These are phyloP conservation scores for Tricholoma saponaceum DNA, from an alignment of 768 basidiomycete species.

Conservation along the genomic window DNA sequence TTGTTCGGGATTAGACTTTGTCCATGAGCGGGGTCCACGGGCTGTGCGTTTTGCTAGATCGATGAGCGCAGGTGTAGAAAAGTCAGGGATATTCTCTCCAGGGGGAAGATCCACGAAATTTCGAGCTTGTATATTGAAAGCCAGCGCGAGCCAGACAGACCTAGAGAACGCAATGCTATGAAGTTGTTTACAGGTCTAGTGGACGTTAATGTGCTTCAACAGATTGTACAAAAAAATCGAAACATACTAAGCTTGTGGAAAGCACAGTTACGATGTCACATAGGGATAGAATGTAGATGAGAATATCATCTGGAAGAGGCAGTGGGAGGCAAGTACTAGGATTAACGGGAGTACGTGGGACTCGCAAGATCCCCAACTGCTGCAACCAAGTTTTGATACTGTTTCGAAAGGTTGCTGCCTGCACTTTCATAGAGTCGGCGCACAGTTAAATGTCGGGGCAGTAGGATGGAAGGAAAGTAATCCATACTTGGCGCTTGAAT, in stretches of 20 bases:
- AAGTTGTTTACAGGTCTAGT: conserved; percentile 1
- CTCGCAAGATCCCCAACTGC: background rate
- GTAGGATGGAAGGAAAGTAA: too few relatives aligned
- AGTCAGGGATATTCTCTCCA: background rate
- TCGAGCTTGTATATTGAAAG: conserved; percentile 6
- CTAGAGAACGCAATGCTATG: conserved; percentile 1
- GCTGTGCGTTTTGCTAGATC: conserved; percentile 3
- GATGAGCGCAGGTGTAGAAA: conserved; percentile 6
- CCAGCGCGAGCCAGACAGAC: conserved; percentile 6
- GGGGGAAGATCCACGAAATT: conserved; percentile 12
- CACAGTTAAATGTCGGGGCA: background rate
- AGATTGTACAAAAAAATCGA: background rate
- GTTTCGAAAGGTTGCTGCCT: background rate
- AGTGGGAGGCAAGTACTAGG: background rate
- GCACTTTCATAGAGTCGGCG: background rate
- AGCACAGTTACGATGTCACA: conserved; percentile 10
- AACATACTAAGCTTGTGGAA: conserved; percentile 7
- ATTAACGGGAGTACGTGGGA: background rate
- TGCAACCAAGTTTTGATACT: background rate
- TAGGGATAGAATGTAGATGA: conserved; percentile 5
- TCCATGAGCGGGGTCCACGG: conserved; percentile 10
- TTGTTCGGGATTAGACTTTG: background rate
- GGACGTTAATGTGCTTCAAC: background rate
- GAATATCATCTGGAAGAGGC: conserved; percentile 5
- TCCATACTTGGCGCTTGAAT: too few relatives aligned